Percentiles rank a stretch among this genome's conserved stretches.
Evolutionary conservation across 345 rosid genomes (phyloP).

Genomic region (Mangifera indica): DNA sequence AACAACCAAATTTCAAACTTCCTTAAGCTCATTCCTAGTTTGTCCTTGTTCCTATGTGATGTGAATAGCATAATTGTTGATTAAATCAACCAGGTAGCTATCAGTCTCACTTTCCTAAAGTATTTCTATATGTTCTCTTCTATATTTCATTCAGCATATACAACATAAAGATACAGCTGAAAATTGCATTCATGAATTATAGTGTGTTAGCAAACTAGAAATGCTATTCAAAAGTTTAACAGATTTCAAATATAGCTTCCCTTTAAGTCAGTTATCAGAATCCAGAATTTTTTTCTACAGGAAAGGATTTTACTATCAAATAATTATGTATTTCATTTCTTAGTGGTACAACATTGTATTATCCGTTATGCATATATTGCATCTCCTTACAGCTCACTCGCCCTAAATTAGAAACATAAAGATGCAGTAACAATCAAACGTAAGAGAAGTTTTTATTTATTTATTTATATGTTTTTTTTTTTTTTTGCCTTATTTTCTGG

Average conservation of each 20-base stretch:
- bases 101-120: neutral
- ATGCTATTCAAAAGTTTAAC: neutral
- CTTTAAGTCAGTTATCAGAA: too few species aligned
- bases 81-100: too few species aligned
- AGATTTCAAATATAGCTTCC: too few species aligned
- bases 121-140: neutral
- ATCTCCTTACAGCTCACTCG: neutral
- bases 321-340: neutral
- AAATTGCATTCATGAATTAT: neutral
- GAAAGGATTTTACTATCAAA: neutral
- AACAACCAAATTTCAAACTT: too few species aligned
- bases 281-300: too few species aligned
- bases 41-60: too few species aligned
- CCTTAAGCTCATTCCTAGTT: too few species aligned
- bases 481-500: neutral
- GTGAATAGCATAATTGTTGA: too few species aligned
- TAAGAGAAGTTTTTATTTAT: neutral
- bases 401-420: neutral
- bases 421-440: neutral
- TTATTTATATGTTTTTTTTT: too few species aligned
- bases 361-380: neutral
- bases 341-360: neutral
- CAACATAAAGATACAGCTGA: neutral
- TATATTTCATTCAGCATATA: neutral
- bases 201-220: neutral